Evolutionary conservation across 176 grass and related monocot genomes (phyloP), one percentile per base, ranked within the genome.

Genomic region (Rhynchospora breviuscula): DNA sequence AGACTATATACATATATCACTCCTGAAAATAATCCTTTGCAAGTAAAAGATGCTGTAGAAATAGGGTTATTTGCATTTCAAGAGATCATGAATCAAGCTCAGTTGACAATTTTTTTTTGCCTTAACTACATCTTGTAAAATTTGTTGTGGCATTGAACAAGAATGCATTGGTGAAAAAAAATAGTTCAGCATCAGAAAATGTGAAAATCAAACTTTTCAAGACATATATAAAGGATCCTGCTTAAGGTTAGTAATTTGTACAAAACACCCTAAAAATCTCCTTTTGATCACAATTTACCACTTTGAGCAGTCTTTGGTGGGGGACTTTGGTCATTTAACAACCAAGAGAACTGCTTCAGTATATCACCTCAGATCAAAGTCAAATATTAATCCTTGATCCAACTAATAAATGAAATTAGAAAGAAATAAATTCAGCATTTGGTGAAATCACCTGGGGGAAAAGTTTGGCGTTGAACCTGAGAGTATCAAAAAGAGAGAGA

Each of bases 321-420:
- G 67, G 53, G 85, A n/a, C 64, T 90, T 92, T 52, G 94, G 89
- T 91, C 94, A 97, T 40, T 85, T 97, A 23, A 97, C 89, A 60
- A 92, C 89, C 48, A 88, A 44, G 89, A 90, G 7, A 97, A 84
- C 84, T 97, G 94, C 88, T 76, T 97, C 75, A 94, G 84, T 81
- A 97, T 88, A 87, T 81, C 87, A 64, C 88, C 94, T 92, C 86
- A 81, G 61, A 59, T 35, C 65, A 63, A 86, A 33, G 2, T 67
- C 21, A 10, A 31, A 84, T 56, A 9, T 70, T 78, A 57, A 48
- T n/a, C 19, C 15, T 48, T 51, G 80, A 67, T 82, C 80, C 45
- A 82, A 82, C 80, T 49, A 35, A 81, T 13, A 22, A 74, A n/a
- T n/a, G 9, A 22, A 74, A 12, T 40, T 40, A 7, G 46, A 25